These are phyloP conservation scores for Diaporthe destruens DNA, from an alignment of 2,329 filamentous ascomycete species.

Conservation along the genomic window DNA sequence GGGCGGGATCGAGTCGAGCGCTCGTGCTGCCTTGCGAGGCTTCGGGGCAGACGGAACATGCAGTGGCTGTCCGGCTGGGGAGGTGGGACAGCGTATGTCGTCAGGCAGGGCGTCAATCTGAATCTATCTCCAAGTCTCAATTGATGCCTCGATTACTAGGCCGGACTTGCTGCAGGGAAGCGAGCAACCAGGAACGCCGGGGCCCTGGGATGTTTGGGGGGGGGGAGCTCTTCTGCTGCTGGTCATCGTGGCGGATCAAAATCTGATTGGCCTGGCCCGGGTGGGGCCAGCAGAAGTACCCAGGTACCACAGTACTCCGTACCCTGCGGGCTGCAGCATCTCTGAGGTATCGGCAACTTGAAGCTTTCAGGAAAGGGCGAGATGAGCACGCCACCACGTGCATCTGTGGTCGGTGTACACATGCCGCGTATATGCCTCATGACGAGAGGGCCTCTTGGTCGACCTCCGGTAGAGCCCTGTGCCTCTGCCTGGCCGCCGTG, in stretches of 20 bases:
- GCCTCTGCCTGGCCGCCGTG: slow-evolving; percentile 11
- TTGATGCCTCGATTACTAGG: slow-evolving; percentile 42
- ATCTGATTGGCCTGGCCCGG: slow-evolving; percentile 35
- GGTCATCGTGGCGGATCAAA: slow-evolving; percentile 39
- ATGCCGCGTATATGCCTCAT: slow-evolving; percentile 11
- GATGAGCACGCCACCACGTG: neutral
- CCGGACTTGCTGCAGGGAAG: slow-evolving; percentile 22
- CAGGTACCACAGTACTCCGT: neutral
- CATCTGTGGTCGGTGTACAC: neutral
- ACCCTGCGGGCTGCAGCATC: neutral
- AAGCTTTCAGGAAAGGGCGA: neutral
- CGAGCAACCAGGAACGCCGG: neutral
- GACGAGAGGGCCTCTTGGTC: neutral
- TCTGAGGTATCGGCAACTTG: neutral
- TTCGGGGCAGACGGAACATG: slow-evolving; percentile 16
- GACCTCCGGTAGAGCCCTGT: neutral
- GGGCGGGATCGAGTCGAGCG: slow-evolving; percentile 17
- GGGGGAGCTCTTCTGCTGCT: slow-evolving; percentile 18
- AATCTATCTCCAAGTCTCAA: slow-evolving; percentile 16
- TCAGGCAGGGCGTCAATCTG: slow-evolving; percentile 4
- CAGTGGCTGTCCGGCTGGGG: slow-evolving; percentile 11
- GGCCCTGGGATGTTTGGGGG: neutral
- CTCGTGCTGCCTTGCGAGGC: slow-evolving; percentile 27
- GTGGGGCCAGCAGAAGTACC: neutral
- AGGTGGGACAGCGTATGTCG: slow-evolving; percentile 5